These are phyloP conservation scores for Zopfia rhizophila DNA, from an alignment of 2,329 filamentous ascomycete species.

Conservation along the genomic window DNA sequence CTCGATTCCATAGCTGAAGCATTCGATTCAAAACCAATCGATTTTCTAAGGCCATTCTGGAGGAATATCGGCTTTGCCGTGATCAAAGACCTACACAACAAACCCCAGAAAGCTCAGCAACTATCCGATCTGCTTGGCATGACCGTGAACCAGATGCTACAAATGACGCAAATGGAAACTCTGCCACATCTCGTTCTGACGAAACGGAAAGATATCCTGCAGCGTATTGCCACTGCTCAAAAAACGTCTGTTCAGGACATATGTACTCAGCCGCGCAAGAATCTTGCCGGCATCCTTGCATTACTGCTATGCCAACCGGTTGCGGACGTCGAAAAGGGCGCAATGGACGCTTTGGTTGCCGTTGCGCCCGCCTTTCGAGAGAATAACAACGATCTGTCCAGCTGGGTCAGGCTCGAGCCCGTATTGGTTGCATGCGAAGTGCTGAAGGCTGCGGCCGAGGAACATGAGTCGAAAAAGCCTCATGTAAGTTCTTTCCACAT, in stretches of 20 bases:
- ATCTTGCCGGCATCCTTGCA: constrained; percentile 68
- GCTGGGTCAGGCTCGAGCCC: constrained; percentile 78
- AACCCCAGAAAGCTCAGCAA: constrained; percentile 83
- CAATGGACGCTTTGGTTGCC: constrained; percentile 74
- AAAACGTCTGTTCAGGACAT: constrained; percentile 68
- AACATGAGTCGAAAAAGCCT: constrained; percentile 62
- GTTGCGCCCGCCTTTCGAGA: constrained; percentile 77
- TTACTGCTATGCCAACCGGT: constrained; percentile 69
- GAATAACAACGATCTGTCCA: constrained; percentile 67
- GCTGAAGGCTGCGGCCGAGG: constrained; percentile 80
- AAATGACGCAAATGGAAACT: constrained; percentile 81
- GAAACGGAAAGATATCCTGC: constrained; percentile 79
- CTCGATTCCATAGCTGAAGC: constrained; percentile 76
- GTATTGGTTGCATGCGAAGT: constrained; percentile 82
- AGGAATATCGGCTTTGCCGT: constrained; percentile 82
- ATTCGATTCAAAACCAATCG: constrained; percentile 69
- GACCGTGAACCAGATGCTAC: constrained; percentile 77
- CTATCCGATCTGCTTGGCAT: constrained; percentile 84
- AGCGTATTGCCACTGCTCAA: constrained; percentile 79
- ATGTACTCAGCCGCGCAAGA: constrained; percentile 65
- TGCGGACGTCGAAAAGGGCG: constrained; percentile 71
- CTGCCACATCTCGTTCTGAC: constrained; percentile 87
- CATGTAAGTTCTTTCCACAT: constrained; percentile 61
- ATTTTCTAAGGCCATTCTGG: constrained; percentile 89
- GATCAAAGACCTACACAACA: constrained; percentile 80